Conservation (phyloP, 2,329 filamentous ascomycete genomes). For the Colletotrichum sp. region DNA sequence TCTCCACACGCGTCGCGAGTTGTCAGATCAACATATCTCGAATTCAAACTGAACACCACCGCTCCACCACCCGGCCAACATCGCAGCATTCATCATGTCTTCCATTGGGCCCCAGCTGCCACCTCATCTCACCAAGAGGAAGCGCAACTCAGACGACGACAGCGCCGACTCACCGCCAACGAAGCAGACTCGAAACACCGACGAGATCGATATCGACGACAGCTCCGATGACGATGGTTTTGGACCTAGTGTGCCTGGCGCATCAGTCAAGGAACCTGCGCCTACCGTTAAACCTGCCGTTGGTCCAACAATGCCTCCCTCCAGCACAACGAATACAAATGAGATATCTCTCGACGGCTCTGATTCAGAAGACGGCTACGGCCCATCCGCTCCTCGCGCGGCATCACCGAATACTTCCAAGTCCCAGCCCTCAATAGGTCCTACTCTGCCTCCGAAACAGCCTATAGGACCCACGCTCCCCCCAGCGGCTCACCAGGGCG, state of each 20-base stretch:
- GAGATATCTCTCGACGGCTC: conserved; percentile 44
- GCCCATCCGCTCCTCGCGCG: conserved; percentile 23
- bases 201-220: conserved; percentile 52
- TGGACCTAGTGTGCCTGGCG: conserved; percentile 39
- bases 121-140: conserved; percentile 69
- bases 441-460: conserved; percentile 32
- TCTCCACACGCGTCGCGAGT: not conserved
- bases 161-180: conserved; percentile 44
- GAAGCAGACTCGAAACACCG: conserved; percentile 57
- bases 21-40: not conserved
- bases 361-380: conserved; percentile 39
- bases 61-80: not conserved
- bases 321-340: conserved; percentile 35
- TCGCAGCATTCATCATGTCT: conserved; percentile 55
- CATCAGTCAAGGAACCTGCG: conserved; percentile 3
- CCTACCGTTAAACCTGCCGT: conserved; percentile 23
- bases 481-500: conserved; percentile 41
- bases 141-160: conserved; percentile 54
- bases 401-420: conserved; percentile 21
- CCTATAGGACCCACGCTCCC: conserved; percentile 49
- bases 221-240: conserved; percentile 47
- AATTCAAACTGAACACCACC: not conserved
- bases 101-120: conserved; percentile 75
- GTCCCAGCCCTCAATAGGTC: conserved; percentile 27
- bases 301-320: conserved; percentile 29